Conservation (phyloP, 108 stramenopile genomes). For the Skeletonema marinoi region DNA sequence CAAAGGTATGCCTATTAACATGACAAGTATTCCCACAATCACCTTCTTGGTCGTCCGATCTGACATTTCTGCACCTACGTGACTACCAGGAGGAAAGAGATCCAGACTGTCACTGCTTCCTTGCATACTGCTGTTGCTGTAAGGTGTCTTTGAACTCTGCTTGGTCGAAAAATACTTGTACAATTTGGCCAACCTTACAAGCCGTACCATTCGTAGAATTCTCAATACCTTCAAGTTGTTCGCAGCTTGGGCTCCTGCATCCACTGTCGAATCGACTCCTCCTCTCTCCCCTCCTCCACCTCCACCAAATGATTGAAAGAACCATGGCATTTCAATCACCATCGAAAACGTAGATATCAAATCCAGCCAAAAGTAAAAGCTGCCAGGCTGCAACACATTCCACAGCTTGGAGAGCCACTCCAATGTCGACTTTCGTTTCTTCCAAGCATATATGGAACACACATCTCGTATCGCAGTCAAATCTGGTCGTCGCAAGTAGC, state of each 20-base stretch:
- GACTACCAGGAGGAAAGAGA: constrained; percentile 40
- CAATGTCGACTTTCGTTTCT: constrained; percentile 5
- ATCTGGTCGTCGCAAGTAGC: constrained; percentile 37
- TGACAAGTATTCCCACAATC: constrained; percentile 53
- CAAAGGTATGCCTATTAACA: constrained; percentile 55
- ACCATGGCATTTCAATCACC: constrained; percentile 52
- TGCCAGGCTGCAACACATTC: constrained; percentile 42
- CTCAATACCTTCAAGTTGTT: constrained; percentile 52
- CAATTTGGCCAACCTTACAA: constrained; percentile 71
- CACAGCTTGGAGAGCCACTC: constrained; percentile 24
- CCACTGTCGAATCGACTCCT: constrained; percentile 16
- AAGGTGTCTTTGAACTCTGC: constrained; percentile 9
- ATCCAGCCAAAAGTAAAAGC: constrained; percentile 85
- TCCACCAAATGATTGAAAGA: background rate
- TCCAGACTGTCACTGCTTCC: background rate
- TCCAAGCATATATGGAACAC: constrained; percentile 17
- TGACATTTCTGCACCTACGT: constrained; percentile 60
- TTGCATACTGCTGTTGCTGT: background rate
- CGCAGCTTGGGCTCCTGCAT: constrained; percentile 43
- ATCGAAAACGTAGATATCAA: constrained; percentile 66
- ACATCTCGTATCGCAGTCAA: constrained; percentile 18
- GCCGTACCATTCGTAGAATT: constrained; percentile 56
- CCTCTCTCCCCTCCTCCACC: background rate
- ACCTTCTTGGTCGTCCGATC: constrained; percentile 66
- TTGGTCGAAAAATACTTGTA: constrained; percentile 58